phyloP scores from a whole-genome alignment of 768 basidiomycete species.

The Phanerodontia chrysosporium region DNA sequence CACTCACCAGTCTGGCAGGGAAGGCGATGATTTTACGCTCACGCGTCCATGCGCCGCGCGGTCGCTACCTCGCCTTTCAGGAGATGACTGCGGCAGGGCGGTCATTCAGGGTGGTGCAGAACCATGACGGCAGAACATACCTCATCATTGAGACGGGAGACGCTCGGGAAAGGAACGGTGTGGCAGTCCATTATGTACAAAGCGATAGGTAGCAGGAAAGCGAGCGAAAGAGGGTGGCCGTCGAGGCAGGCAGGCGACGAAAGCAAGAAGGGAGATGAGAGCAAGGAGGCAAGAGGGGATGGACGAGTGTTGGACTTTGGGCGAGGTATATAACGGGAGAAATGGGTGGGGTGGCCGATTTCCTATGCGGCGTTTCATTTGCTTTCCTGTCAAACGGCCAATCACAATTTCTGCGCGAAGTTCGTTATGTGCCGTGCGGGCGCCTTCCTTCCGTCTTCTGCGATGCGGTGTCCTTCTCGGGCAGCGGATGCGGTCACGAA shows the following conservation, averaged over 20 bases:
- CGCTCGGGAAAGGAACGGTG: constrained; percentile 7
- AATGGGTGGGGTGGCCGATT: background rate
- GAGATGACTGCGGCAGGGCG: background rate
- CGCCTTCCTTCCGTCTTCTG: background rate
- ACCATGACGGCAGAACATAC: background rate
- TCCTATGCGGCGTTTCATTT: background rate
- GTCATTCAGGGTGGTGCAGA: background rate
- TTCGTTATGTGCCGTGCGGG: background rate
- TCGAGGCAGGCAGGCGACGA: background rate
- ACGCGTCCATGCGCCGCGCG: constrained; percentile 16
- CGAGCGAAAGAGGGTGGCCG: background rate
- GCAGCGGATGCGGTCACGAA: background rate
- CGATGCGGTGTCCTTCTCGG: background rate
- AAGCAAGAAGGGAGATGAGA: constrained; percentile 8
- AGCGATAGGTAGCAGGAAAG: background rate
- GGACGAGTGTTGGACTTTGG: background rate
- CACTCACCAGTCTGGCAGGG: constrained; percentile 63
- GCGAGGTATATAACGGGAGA: background rate
- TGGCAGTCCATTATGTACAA: background rate
- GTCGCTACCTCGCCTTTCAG: background rate
- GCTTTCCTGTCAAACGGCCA: constrained; percentile 1
- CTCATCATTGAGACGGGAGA: constrained; percentile 5
- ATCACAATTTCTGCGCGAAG: background rate
- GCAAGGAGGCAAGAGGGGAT: constrained; percentile 5
- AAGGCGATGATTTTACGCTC: constrained; percentile 42